Base-by-base conservation (phyloP, 371 early-diverging fungal genomes). In the Syncephalastrum racemosum region DNA sequence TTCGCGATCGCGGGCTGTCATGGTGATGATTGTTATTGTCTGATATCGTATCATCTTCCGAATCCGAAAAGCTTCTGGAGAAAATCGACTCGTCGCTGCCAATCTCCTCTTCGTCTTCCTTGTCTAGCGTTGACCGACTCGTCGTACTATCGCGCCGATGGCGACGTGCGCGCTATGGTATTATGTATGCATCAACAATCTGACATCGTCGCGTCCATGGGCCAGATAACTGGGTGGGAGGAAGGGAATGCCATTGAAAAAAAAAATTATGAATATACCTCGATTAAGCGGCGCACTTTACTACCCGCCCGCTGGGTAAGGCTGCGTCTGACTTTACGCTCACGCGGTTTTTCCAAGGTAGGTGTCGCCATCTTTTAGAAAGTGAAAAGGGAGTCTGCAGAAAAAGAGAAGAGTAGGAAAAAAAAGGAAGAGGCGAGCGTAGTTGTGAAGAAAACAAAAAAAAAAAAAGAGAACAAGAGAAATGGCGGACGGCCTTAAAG, bases 281-380 rank as follows among this genome's bases (percentile, higher is more conserved):
- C 19, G 5, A 58, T 23, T 13, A 58, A 50, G 36, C 45, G 42
- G 24, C 50, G 50, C 23, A 58, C 58, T 51, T 58, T 58, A 24
- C 14, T 50, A n/a, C 58, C 44, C 10, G 58, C 58, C 51, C 58
- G 47, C 40, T 58, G 50, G 20, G 50, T 58, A 24, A 58, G 20
- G 43, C 50, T 27, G 27, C 27, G 27, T 27, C 48, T 56, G 39
- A 39, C 22, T 56, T 56, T 41, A 36, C 31, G 39, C 12, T 18
- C 27, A 27, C 27, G 27, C 19, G 19, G 18, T 25, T 53, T 53
- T 24, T 40, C 43, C 40, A 42, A 41, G 40, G 40, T 25, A 6
- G 45, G 44, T 19, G 54, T 23, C 45, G 54, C 24, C 45, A 45
- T 45, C 44, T 44, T 44, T 44, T 44, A 16, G 4, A 19, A 44